Base-by-base conservation (phyloP, 371 early-diverging fungal genomes). In the Caulochytrium protostelioides region DNA sequence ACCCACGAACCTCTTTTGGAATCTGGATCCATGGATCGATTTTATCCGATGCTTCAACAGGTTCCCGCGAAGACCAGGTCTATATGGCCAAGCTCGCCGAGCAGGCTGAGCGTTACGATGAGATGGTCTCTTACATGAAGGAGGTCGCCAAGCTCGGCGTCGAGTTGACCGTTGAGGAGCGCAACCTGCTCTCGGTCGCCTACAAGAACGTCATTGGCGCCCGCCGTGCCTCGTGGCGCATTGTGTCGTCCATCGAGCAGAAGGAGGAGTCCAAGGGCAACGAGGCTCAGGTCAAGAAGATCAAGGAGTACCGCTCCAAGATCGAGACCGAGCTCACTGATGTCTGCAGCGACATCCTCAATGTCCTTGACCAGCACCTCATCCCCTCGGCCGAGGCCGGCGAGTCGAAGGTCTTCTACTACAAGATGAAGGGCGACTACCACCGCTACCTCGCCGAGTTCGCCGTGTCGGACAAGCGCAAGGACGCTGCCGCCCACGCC, bases 401-500 rank as follows among this genome's bases (percentile, higher is more conserved):
- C 49, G 92, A 95, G 68, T 84, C 90, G 54, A 83, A 79, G 65
- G 95, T 97, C 39, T 97, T 97, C 60, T 97, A 97, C 69, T 79
- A 84, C 70, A 97, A 98, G 76, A 97, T 98, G 99, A 97, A 87
- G 76, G 99, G 97, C 39, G 99, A 99, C 59, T 99, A 99, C 71
- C 84, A 85, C 72, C 83, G 99, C 52, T 99, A 99, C 62, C 78
- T 97, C 39, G 97, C 99, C 42, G 99, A 99, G 66, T 92, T 97
- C 57, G 69, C 81, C 45, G 57, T 70, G 27, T 83, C 76, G 30
- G 83, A 83, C 30, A 65, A 72, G 48, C 79, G 92, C 50, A 76
- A 81, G 62, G 74, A 76, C 6, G 74, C 89, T 35, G 78, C 86
- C 6, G 73, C 79, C 35, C 54, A 72, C 47, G 86, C 97, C 28